Base-by-base conservation (phyloP, 495 filamentous ascomycete genomes). In the Penicillium macrosclerotiorum region DNA sequence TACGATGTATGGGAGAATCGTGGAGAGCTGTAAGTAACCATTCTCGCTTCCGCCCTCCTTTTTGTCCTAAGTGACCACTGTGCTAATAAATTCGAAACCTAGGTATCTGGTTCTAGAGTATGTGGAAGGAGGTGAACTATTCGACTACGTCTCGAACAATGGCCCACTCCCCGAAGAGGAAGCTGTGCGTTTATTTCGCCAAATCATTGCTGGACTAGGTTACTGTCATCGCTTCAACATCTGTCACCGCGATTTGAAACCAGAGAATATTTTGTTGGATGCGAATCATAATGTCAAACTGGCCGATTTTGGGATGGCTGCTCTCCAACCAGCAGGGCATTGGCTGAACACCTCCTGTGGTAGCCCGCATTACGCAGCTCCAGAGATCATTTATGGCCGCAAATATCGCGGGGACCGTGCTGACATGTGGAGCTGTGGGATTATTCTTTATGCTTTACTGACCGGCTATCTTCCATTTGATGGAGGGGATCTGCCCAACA, bases 61-160 rank as follows among this genome's bases (percentile, higher is more conserved):
- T n/a, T n/a, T n/a, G n/a, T n/a, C n/a, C n/a, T n/a, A n/a, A n/a
- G n/a, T n/a, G n/a, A n/a, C n/a, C n/a, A n/a, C n/a, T n/a, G n/a
- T n/a, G 25, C 38, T 41, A 16, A 18, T 24, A 7, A 16, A n/a
- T n/a, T n/a, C n/a, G n/a, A 42, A 13, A 16, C 6, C 42, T 52
- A 97, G 92, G 27, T 98, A 96, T 62, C 78, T 99, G n/a, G 86
- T 97, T 3, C 79, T 96, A n/a, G 93, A 99, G 60, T 95, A 89
- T 48, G 84, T 96, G 26, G 82, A 94, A 59, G 84, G 88, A 33
- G 92, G 92, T 18, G 93, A 99, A 55, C 76, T 99, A 12, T 96
- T 95, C 54, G 74, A 85, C 12, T 88, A 91, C 55, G 83, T 97
- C 40, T 80, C 78, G 11, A 68, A 75, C 13, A 68, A 79, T 33